A percentile compares a stretch with the other conserved stretches of the same genome.
Evolutionary conservation across 352 stramenopile genomes (phyloP).

Genomic region (Aphanomyces astaci): DNA sequence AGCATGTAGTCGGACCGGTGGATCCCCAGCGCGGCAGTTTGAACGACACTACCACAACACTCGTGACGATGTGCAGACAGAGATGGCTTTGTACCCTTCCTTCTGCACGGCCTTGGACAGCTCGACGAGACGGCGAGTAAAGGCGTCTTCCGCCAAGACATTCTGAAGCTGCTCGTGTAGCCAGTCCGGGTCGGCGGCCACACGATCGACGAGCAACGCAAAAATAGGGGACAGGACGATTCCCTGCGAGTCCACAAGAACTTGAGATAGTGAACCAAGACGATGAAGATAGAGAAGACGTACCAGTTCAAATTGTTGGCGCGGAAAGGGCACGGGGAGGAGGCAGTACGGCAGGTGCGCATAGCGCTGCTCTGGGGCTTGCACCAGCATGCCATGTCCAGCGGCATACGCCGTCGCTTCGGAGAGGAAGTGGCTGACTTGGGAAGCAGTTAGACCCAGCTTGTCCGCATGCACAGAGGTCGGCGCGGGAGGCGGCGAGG

Average conservation of each 20-base stretch:
- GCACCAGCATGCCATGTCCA: slow-evolving; percentile 20
- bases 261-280: neutral
- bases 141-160: slow-evolving; percentile 79
- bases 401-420: slow-evolving; percentile 18
- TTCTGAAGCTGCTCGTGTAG: slow-evolving; percentile 59
- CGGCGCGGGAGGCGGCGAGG: neutral
- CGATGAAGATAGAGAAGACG: neutral
- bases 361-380: slow-evolving; percentile 15
- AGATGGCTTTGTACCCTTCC: slow-evolving; percentile 39
- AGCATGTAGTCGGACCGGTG: slow-evolving; percentile 95
- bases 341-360: slow-evolving; percentile 20
- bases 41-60: neutral
- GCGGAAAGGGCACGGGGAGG: slow-evolving; percentile 20
- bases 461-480: neutral
- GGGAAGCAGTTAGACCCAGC: neutral
- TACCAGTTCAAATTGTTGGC: slow-evolving; percentile 19
- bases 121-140: slow-evolving; percentile 70
- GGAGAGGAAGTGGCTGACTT: neutral
- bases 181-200: slow-evolving; percentile 74
- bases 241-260: slow-evolving; percentile 25
- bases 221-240: slow-evolving; percentile 63
- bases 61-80: neutral
- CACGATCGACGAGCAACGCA: slow-evolving; percentile 63
- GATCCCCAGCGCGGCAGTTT: slow-evolving; percentile 83
- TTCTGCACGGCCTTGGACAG: slow-evolving; percentile 64